phyloP scores from a whole-genome alignment of 345 rosid species.

The Dipteronia dyeriana region DNA sequence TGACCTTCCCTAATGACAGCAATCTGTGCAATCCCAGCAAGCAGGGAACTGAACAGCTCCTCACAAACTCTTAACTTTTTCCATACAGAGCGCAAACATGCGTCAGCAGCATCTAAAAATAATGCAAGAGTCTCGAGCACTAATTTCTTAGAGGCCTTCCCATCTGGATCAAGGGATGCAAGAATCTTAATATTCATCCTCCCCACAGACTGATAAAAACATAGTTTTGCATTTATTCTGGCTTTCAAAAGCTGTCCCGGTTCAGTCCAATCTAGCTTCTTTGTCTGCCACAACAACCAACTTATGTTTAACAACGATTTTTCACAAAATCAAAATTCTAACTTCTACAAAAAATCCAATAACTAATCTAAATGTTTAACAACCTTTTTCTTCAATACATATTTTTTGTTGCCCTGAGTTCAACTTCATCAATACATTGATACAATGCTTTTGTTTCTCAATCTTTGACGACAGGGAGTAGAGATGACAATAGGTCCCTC shows the following conservation, averaged over 20 bases:
- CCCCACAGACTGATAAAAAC: conserved; percentile 82
- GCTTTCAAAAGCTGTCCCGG: conserved; percentile 80
- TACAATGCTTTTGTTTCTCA: background rate
- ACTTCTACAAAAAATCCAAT: conserved; percentile 4
- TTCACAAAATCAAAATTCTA: conserved; percentile 20
- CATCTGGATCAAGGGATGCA: conserved; percentile 76
- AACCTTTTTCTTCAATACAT: background rate
- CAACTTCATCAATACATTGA: background rate
- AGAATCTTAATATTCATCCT: conserved; percentile 79
- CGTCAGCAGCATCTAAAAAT: conserved; percentile 87
- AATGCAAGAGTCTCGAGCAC: conserved; percentile 86
- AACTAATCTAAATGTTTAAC: background rate
- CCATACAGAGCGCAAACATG: conserved; percentile 92
- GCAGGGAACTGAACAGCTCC: conserved; percentile 80
- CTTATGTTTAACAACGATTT: conserved; percentile 15
- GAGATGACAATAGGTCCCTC: background rate
- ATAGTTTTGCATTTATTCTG: conserved; percentile 78
- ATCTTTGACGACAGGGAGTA: background rate
- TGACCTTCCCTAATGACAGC: conserved; percentile 92
- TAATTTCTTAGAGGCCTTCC: conserved; percentile 82
- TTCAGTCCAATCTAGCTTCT: conserved; percentile 93
- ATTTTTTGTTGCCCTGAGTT: background rate
- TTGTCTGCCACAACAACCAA: conserved; percentile 55
- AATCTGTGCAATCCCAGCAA: conserved; percentile 81
- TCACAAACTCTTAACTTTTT: conserved; percentile 87